Percentiles rank a stretch among this genome's conserved stretches.
These are phyloP conservation scores for Austroboletus eburneus DNA, from an alignment of 768 basidiomycete species.

Conservation along the genomic window DNA sequence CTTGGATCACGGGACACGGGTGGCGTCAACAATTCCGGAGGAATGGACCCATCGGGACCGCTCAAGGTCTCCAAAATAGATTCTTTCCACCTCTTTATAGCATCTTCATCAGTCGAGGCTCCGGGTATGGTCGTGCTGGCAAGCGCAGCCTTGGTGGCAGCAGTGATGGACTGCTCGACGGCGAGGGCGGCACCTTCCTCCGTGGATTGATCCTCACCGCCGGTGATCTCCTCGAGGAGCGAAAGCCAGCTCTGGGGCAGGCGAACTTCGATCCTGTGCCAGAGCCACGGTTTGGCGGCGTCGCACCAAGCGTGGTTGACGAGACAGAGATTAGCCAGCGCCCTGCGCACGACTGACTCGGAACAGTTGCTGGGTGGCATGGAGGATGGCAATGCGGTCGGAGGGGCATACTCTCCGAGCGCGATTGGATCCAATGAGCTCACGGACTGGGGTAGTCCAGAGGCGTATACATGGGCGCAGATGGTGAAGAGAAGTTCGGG, in stretches of 20 bases:
- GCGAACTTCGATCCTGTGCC: constrained; percentile 78
- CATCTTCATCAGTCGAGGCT: constrained; percentile 36
- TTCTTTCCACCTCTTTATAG: constrained; percentile 51
- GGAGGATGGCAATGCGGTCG: constrained; percentile 69
- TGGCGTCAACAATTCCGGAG: constrained; percentile 73
- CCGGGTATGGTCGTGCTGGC: constrained; percentile 39
- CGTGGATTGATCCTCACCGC: constrained; percentile 50
- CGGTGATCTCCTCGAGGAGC: constrained; percentile 74
- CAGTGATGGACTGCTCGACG: constrained; percentile 64
- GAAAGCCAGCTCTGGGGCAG: constrained; percentile 83
- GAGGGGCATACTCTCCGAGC: constrained; percentile 37
- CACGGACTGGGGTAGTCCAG: constrained; percentile 49
- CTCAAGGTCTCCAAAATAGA: constrained; percentile 55
- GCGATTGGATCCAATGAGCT: constrained; percentile 72
- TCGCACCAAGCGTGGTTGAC: constrained; percentile 76
- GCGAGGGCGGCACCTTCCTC: constrained; percentile 56
- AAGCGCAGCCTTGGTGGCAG: constrained; percentile 59
- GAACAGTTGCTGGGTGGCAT: constrained; percentile 67
- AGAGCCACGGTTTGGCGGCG: constrained; percentile 86
- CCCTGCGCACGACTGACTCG: constrained; percentile 58
- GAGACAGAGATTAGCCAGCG: constrained; percentile 68
- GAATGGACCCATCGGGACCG: constrained; percentile 66
- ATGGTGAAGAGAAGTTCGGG: constrained; percentile 70
- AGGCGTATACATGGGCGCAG: constrained; percentile 66
- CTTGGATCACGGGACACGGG: constrained; percentile 81